Evolutionary conservation across 257 asterid genomes (phyloP), one percentile per base, ranked within the genome.

Genomic region (Nicotiana knightiana): DNA sequence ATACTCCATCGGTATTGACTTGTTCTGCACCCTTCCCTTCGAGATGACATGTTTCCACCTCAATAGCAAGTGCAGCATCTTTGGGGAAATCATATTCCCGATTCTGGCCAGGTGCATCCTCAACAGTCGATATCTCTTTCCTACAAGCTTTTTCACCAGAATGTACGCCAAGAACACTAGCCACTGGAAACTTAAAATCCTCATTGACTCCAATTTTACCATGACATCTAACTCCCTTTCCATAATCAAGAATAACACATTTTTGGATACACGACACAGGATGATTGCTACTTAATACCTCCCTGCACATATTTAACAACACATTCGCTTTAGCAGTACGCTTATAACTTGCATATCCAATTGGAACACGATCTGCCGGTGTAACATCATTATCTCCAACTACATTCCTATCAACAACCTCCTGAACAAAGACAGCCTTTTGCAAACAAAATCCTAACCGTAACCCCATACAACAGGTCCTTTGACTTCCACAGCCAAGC

Each of bases 251-350:
- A 81, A 77, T 68, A 73, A 85, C 73, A 86, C 55, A 82, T 68
- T 87, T 90, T 66, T 86, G 86, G 37, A 94, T 89, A 79, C 76
- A 82, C 21, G 83, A 85, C 71, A 94, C 84, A 77, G 98, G 97
- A 78, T 94, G 93, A 84, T 89, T 87, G 86, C 91, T 90, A 55
- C 92, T 86, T 71, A 92, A 85, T 80, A 94, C 85, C 86, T 90
- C 91, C 86, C 97, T 91, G 85, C 97, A 94, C 91, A 86, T 51
- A 84, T 88, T 86, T 51, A 90, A 85, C 83, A 91, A 87, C 73
- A 68, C 51, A 21, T 85, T 86, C 21, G 86, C 90, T 73, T 87
- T 92, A 53, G 86, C 88, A 82, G 78, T 75, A 24, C 82, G 84
- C 82, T 84, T 65, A 82, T 79, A 76, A 82, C 80, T 13, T 86